Percentiles rank a stretch among this genome's conserved stretches.
Conservation (phyloP, 2,329 filamentous ascomycete species). For the Ceratocystis cubensis region DNA sequence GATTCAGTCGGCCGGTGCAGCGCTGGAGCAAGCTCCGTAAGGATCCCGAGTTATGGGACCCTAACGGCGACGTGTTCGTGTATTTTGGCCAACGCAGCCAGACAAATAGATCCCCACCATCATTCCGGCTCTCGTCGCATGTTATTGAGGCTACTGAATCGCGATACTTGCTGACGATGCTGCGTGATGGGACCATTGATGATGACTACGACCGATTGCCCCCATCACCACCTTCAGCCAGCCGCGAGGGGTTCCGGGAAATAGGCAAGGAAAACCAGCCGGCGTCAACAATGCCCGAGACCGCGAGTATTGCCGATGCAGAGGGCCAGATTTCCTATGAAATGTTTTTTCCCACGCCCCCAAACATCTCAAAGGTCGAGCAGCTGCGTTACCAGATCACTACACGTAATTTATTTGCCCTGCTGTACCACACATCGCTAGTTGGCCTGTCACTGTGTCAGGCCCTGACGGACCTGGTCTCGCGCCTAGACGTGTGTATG, state of each 20-base stretch:
- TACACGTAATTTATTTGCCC: constrained; percentile 55
- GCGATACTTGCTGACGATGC: constrained; percentile 38
- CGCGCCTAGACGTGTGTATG: constrained; percentile 47
- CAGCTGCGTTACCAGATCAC: constrained; percentile 49
- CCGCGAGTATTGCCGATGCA: constrained; percentile 35
- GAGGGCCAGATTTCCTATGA: constrained; percentile 48
- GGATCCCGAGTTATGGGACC: constrained; percentile 49
- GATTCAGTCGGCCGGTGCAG: constrained; percentile 34
- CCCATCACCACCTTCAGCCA: constrained; percentile 30
- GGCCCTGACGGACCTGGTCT: constrained; percentile 49
- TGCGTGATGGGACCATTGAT: constrained; percentile 42
- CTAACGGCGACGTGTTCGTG: constrained; percentile 47
- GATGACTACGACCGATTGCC: constrained; percentile 35
- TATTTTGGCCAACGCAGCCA: constrained; percentile 40
- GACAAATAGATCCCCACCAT: constrained; percentile 36
- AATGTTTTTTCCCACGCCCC: constrained; percentile 49
- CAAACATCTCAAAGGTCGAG: constrained; percentile 35
- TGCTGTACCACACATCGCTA: constrained; percentile 50
- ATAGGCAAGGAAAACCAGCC: constrained; percentile 28
- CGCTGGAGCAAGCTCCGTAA: constrained; percentile 47
- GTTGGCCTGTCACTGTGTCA: constrained; percentile 53
- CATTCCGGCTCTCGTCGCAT: constrained; percentile 46
- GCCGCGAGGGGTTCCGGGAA: constrained; percentile 19
- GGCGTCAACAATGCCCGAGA: constrained; percentile 30
- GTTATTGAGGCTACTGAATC: constrained; percentile 47